Evolutionary conservation across 164 flowering plant species (phyloP), one percentile per base, ranked within the genome.

Genomic region (Kingdonia uniflora): DNA sequence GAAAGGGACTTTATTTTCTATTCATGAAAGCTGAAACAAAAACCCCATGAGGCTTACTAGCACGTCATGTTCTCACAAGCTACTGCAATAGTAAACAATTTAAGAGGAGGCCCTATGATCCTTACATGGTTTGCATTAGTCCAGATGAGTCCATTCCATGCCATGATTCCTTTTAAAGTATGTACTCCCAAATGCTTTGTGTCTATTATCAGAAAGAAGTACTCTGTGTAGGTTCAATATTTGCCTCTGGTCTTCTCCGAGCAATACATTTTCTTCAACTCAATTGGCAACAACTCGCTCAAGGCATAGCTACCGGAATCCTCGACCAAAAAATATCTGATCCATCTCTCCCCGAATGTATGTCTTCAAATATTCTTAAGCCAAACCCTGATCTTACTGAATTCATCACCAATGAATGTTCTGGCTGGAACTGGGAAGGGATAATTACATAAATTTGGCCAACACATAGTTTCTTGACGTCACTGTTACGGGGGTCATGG

Each of bases 121-220:
- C 95, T 0, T 82, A 72, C 78, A 77, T 54, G 14, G 84, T 72
- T 11, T 74, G 71, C 81, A 85, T 89, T 4, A 85, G 95, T 78
- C 87, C 90, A 0, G 62, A 73, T 54, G 87, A 80, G 67, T 68
- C 95, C 39, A 70, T 85, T 26, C 81, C 82, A 19, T 85, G 90
- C 61, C 6, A 67, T 0, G 95, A 85, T 51, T 72, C 95, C 5
- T 80, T 76, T 61, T 90, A 85, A 44, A 77, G 85, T 85, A 85
- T 85, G 95, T 85, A 85, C 76, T 51, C 84, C 23, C 95, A 85
- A 49, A 83, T 85, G 95, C 76, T 85, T 1, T 83, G 85, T 15
- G 95, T 85, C 41, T 22, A 71, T 56, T 56, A 68, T 60, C 77
- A 74, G 15, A 38, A 58, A 12, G 67, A 73, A 21, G 90, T 85